Evolutionary conservation across 2,329 filamentous ascomycete genomes (phyloP).

Genomic region (Colletotrichum sp.): DNA sequence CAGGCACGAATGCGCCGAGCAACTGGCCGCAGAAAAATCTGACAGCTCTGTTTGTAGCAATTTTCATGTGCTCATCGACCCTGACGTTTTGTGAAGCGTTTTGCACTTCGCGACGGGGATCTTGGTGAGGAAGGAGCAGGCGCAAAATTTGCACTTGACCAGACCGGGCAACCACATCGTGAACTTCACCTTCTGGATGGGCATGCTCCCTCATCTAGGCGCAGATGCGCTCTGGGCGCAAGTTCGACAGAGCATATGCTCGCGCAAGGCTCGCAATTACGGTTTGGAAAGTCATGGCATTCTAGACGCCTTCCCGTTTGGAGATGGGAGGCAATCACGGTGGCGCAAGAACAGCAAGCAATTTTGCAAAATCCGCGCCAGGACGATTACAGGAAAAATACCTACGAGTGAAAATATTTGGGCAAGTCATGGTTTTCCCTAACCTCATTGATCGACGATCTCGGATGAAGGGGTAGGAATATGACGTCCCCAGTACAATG

Average conservation of each 20-base stretch:
- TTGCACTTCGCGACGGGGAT: not conserved
- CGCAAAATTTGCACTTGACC: not conserved
- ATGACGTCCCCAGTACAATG: conserved; percentile 70
- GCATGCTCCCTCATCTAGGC: not conserved
- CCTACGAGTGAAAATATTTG: conserved; percentile 54
- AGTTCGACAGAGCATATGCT: not conserved
- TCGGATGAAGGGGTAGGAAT: conserved; percentile 89
- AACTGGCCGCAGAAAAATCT: not conserved
- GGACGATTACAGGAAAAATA: not conserved
- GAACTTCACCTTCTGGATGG: not conserved
- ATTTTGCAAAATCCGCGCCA: no score
- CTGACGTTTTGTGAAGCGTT: not conserved
- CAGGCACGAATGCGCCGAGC: conserved; percentile 14
- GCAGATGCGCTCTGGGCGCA: not conserved
- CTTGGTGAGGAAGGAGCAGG: not conserved
- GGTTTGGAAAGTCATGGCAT: not conserved
- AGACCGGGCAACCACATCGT: not conserved
- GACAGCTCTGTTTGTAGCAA: not conserved
- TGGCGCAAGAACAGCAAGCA: not conserved
- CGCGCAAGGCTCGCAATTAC: not conserved
- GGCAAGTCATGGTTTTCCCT: conserved; percentile 85
- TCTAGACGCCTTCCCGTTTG: not conserved
- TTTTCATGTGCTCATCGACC: not conserved
- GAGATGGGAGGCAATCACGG: not conserved
- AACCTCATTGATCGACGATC: conserved; percentile 90